These are phyloP conservation scores for Phtheirospermum japonicum DNA, from an alignment of 257 asterid genomes.

Conservation along the genomic window DNA sequence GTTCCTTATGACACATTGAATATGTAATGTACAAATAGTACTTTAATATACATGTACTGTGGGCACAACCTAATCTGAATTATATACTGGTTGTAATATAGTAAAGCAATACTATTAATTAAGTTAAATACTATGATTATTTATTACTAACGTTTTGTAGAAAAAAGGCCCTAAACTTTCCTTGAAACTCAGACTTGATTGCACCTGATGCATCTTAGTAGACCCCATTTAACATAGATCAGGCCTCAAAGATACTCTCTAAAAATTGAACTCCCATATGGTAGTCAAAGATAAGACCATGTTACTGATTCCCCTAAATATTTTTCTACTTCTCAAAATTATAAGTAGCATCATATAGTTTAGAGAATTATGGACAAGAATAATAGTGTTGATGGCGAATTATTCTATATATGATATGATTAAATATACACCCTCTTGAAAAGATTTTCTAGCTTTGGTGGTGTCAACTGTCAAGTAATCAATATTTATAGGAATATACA, in stretches of 20 bases:
- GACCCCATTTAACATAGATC: slow-evolving; percentile 40
- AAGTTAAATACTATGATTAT: neutral
- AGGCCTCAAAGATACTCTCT: slow-evolving; percentile 33
- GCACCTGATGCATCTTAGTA: slow-evolving; percentile 57
- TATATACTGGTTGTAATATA: too few relatives aligned
- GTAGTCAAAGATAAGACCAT: slow-evolving; percentile 36
- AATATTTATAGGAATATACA: too few relatives aligned
- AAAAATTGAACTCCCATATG: slow-evolving; percentile 37
- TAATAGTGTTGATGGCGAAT: neutral
- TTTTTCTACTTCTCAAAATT: slow-evolving; percentile 15
- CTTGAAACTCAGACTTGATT: slow-evolving; percentile 11
- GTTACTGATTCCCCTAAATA: slow-evolving; percentile 38
- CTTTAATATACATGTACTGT: too few relatives aligned
- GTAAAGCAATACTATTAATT: too few relatives aligned
- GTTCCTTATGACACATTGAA: too few relatives aligned
- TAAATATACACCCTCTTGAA: neutral
- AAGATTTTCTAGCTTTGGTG: too few relatives aligned
- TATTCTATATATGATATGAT: slow-evolving; percentile 12
- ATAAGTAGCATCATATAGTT: slow-evolving; percentile 16
- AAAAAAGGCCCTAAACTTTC: neutral
- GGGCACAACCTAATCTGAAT: too few relatives aligned
- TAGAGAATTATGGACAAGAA: slow-evolving; percentile 27
- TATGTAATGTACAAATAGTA: too few relatives aligned
- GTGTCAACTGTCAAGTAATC: too few relatives aligned
- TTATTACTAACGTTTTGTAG: neutral